These are phyloP conservation scores for Lizonia empirigonia DNA, from an alignment of 2,329 filamentous ascomycete genomes.

Conservation along the genomic window DNA sequence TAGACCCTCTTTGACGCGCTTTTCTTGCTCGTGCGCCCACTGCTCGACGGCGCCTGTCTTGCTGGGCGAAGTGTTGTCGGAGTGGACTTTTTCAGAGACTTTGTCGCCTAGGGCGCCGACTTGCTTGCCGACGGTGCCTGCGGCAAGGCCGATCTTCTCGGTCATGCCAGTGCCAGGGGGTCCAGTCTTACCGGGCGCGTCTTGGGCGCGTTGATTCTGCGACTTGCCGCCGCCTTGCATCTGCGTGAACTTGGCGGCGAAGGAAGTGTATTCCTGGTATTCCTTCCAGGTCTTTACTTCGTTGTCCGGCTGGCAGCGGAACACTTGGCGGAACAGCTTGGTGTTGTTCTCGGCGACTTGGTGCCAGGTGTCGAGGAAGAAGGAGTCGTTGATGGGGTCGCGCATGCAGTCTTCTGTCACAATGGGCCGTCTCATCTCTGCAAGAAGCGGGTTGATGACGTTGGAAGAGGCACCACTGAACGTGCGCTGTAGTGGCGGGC, in stretches of 20 bases:
- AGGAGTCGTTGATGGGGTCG: slow-evolving; percentile 81
- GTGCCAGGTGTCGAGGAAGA: slow-evolving; percentile 89
- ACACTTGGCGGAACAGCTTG: slow-evolving; percentile 89
- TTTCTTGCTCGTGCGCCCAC: slow-evolving; percentile 49
- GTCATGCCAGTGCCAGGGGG: slow-evolving; percentile 52
- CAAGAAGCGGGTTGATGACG: slow-evolving; percentile 55
- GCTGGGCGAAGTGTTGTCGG: slow-evolving; percentile 23
- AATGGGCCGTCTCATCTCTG: slow-evolving; percentile 73
- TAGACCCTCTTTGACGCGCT: slow-evolving; percentile 25
- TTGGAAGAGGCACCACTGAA: slow-evolving; percentile 55
- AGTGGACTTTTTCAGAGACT: slow-evolving; percentile 36
- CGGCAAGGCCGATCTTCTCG: slow-evolving; percentile 30
- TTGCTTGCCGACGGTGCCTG: slow-evolving; percentile 33
- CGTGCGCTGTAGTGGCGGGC: slow-evolving; percentile 66
- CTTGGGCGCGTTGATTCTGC: slow-evolving; percentile 56
- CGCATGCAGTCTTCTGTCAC: slow-evolving; percentile 93
- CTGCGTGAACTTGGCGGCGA: slow-evolving; percentile 77
- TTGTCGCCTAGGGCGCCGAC: slow-evolving; percentile 37
- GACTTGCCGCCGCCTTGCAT: slow-evolving; percentile 61
- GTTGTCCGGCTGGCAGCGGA: slow-evolving; percentile 95
- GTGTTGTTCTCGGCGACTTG: slow-evolving; percentile 92
- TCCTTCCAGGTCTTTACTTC: slow-evolving; percentile 93
- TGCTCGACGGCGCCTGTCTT: slow-evolving; percentile 42
- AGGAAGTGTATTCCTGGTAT: slow-evolving; percentile 83
- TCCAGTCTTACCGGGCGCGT: slow-evolving; percentile 55